Base-by-base conservation (phyloP, 495 filamentous ascomycete species). In the Penicillium chermesinum region DNA sequence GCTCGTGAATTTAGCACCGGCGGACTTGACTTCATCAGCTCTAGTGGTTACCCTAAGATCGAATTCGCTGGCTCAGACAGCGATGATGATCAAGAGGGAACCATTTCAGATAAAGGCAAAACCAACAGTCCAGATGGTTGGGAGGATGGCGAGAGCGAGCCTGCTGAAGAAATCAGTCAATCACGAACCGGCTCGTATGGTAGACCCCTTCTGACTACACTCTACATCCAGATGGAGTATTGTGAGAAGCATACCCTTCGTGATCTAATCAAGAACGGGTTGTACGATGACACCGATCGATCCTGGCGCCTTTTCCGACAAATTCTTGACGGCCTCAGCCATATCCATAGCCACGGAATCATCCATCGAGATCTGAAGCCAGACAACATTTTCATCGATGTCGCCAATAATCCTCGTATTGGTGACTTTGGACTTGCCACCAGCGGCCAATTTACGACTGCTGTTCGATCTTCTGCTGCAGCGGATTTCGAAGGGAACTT, bases 281-380 rank as follows among this genome's bases (percentile, higher is more conserved):
- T 97, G 25, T 80, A 75, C 44, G 80, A 85, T 50, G 81, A 89
- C 45, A 65, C 72, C 4, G 83, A 90, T 25, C 84, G 95, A 48
- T 73, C 82, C 7, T 98, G 94, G 94, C 83, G 89, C 27, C 68
- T 96, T 7, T 90, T 96, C 53, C 81, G 93, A 9, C 94, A 97
- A 62, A 85, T 96, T 10, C 73, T 96, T 2, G 90, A 97, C 67
- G 93, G 93, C 0, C 65, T 98, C 13, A 84, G 78, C 32, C 90
- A 98, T 65, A 89, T 98, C 38, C 93, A 98, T 61, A 76, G 84
- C 27, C 75, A 93, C 44, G 89, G 88, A 37, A 95, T 98, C 54
- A 91, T 98, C 16, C 93, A 98, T 59, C 85, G 93, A 1, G 93
- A 98, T 63, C 75, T 98, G n/a, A 97, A 97, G 59, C 93, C 93